Evolutionary conservation across 169 alveolate species (phyloP).

Genomic region (Plasmodium vivax): DNA sequence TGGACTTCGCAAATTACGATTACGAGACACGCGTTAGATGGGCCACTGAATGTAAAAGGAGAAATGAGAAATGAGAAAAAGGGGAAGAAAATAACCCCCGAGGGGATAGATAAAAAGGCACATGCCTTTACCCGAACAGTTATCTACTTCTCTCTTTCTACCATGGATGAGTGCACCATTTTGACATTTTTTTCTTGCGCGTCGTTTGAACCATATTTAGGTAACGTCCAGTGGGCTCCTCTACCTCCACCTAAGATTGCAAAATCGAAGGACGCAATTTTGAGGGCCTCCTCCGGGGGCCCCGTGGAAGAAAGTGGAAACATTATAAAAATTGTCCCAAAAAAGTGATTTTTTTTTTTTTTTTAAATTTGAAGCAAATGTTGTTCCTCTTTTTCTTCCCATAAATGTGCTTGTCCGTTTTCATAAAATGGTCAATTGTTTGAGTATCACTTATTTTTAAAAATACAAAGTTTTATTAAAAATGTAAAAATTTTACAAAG

Average conservation of each 20-base stretch:
- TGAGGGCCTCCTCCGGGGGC: conserved; percentile 17
- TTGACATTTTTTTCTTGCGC: background rate
- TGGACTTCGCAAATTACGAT: conserved; percentile 76
- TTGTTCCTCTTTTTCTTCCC: background rate
- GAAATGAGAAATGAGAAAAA: background rate
- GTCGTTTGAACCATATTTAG: background rate
- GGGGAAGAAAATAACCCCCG: background rate
- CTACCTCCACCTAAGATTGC: background rate
- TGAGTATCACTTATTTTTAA: conserved; percentile 8
- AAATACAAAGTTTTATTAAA: conserved; percentile 48
- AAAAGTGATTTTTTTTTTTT: conserved; percentile 27
- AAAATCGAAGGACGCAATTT: background rate
- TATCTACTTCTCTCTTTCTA: background rate
- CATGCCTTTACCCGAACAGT: background rate
- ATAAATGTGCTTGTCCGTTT: conserved; percentile 13
- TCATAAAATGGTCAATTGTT: background rate
- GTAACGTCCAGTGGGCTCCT: conserved; percentile 39
- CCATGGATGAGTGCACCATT: background rate
- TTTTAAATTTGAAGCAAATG: background rate
- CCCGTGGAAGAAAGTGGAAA: conserved; percentile 70
- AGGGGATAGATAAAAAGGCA: background rate
- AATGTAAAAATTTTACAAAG: conserved; percentile 8
- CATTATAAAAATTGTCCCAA: conserved; percentile 5
- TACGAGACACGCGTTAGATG: conserved; percentile 59
- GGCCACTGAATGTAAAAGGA: conserved; percentile 76